These are phyloP conservation scores for Teunomyces tritomae DNA, from an alignment of 805 yeast species.

Conservation along the genomic window DNA sequence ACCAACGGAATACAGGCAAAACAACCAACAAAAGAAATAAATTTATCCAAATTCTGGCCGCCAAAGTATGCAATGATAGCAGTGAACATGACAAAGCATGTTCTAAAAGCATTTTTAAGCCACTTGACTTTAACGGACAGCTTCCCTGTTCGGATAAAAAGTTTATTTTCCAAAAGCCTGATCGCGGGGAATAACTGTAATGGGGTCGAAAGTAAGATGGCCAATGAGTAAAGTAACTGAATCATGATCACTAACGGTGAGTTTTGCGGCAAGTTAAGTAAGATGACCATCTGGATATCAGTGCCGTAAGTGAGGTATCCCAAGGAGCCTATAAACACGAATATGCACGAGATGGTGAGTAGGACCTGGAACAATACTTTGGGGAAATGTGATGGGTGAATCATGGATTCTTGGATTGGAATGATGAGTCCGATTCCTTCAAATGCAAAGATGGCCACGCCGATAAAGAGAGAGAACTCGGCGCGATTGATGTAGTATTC, in stretches of 20 bases:
- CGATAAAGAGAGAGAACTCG: constrained; percentile 70
- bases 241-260: constrained; percentile 60
- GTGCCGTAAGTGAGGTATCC: constrained; percentile 73
- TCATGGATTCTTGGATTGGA: constrained; percentile 82
- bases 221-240: constrained; percentile 70
- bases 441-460: constrained; percentile 84
- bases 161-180: constrained; percentile 61
- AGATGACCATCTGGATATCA: constrained; percentile 61
- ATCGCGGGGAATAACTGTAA: constrained; percentile 78
- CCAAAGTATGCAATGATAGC: constrained; percentile 63
- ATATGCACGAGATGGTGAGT: constrained; percentile 57
- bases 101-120: constrained; percentile 61
- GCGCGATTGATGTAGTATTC: constrained; percentile 49
- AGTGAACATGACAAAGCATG: constrained; percentile 51
- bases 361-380: constrained; percentile 60
- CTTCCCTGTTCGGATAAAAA: constrained; percentile 55
- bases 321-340: constrained; percentile 61
- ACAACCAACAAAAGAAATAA: constrained; percentile 80
- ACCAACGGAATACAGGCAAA: constrained; percentile 85
- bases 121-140: constrained; percentile 52
- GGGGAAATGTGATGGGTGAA: constrained; percentile 70
- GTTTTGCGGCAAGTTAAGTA: constrained; percentile 68
- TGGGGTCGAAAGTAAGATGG: constrained; percentile 78
- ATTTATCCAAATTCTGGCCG: constrained; percentile 64
- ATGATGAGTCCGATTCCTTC: constrained; percentile 83